A percentile compares a stretch with the other conserved stretches of the same genome.
Evolutionary conservation across 2,329 filamentous ascomycete species (phyloP).

Genomic region (Pezicula rhizophila): DNA sequence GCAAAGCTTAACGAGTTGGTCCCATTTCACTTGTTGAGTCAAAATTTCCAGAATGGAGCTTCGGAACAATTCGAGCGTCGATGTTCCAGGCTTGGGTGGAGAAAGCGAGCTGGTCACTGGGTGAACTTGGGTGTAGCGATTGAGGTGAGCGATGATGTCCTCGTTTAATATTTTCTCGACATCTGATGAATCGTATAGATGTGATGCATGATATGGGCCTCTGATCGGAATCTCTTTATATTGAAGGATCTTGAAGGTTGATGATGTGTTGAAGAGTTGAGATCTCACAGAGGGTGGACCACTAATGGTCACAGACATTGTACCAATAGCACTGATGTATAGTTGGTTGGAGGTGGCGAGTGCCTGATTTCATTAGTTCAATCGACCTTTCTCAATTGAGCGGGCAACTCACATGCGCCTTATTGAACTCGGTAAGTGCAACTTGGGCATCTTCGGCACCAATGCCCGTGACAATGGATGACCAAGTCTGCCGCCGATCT

Average conservation of each 20-base stretch:
- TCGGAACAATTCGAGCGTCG: conserved; percentile 11
- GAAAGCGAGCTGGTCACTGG: conserved; percentile 5
- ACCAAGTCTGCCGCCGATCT: conserved; percentile 12
- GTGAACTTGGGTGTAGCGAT: conserved; percentile 7
- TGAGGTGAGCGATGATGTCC: conserved; percentile 6
- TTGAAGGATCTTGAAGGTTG: conserved; percentile 9
- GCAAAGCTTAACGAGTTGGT: conserved; percentile 8
- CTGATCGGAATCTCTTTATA: conserved; percentile 14
- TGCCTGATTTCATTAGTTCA: conserved; percentile 4
- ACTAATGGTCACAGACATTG: conserved; percentile 15
- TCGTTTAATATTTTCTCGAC: conserved; percentile 16
- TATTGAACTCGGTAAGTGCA: conserved; percentile 13
- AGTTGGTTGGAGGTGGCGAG: conserved; percentile 10
- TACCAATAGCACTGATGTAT: conserved; percentile 15
- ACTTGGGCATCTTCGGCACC: conserved; percentile 7
- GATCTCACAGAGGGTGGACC: conserved; percentile 12
- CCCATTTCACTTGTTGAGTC: conserved; percentile 12
- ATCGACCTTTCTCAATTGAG: not conserved
- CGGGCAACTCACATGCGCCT: not conserved
- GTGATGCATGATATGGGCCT: conserved; percentile 26
- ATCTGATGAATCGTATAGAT: conserved; percentile 21
- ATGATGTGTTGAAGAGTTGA: conserved; percentile 10
- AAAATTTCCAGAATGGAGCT: conserved; percentile 14
- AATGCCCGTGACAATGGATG: conserved; percentile 13
- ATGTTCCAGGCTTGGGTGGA: conserved; percentile 1